Evolutionary conservation across 2,329 filamentous ascomycete species (phyloP), one percentile per base, ranked within the genome.

Genomic region (Dactylellina parvicollis): DNA sequence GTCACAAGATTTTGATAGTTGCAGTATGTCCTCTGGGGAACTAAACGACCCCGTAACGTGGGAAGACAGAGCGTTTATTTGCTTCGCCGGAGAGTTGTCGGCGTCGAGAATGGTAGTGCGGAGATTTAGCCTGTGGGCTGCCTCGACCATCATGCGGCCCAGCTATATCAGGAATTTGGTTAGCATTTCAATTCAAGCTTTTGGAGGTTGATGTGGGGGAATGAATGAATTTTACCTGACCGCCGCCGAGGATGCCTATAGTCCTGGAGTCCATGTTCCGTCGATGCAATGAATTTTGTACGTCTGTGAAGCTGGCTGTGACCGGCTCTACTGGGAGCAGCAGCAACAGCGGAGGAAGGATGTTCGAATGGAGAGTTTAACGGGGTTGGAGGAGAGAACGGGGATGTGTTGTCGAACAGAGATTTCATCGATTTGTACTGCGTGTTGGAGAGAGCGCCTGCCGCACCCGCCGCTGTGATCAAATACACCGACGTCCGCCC

Each of bases 91-190:
- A 42, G 90, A 87, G 76, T 88, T 86, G 66, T 87, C 88, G 44
- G 86, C 87, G 80, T 97, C 94, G 49, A 96, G 86, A 40, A 96
- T 85, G 69, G 89, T 91, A 76, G 95, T 86, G 76, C 90, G 86
- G 76, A 96, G 88, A 77, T 92, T 92, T 67, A 96, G 86, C 76
- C 86, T 83, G 79, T 89, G 88, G 32, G 93, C 92, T n/a, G 90
- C 89, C 83, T 98, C 92, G 76, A 91, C 90, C 18, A 98, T 87
- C 95, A 98, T 98, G 76, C 92, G 91, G 74, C 94, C 95, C 42
- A 99, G 86, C 82, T 78, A 59, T 57, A 52, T n/a, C n/a, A 85
- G 32, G 16, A 49, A 16, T 46, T 30, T n/a, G 57, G 20, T 67
- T 47, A 56, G 61, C 28, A 56, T 1, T 24, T 14, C n/a, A 30